Evolutionary conservation across 225 moss, liverwort and hornwort genomes (phyloP).

Genomic region (Straminergon stramineum): DNA sequence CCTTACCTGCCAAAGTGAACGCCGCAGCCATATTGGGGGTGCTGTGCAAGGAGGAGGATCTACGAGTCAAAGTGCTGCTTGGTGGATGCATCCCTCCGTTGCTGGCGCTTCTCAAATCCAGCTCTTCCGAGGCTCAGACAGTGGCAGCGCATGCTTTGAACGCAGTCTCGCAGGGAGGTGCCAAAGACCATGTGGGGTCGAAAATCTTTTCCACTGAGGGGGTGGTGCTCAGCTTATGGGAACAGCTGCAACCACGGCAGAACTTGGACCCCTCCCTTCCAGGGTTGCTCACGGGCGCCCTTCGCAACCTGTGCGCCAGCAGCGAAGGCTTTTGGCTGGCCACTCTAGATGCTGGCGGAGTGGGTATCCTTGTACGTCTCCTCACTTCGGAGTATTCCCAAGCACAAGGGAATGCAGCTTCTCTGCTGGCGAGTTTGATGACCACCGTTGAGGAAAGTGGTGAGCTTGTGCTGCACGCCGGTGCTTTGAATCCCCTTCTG

Average conservation of each 20-base stretch:
- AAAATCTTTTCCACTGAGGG: constrained; percentile 98
- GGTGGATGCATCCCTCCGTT: constrained; percentile 98
- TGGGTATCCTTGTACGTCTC: constrained; percentile 69
- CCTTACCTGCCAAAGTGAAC: constrained; percentile 71
- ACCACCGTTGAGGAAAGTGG: constrained; percentile 56
- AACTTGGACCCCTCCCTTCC: constrained; percentile 72
- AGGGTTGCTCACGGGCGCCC: constrained; percentile 84
- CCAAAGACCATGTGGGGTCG: constrained; percentile 91
- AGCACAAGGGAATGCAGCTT: constrained; percentile 85
- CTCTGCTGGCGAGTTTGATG: constrained; percentile 86
- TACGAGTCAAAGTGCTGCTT: constrained; percentile 87
- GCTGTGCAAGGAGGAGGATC: constrained; percentile 87
- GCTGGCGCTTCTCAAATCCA: constrained; percentile 68
- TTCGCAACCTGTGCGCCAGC: constrained; percentile 84
- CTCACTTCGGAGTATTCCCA: constrained; percentile 49
- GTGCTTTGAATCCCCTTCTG: constrained; percentile 74
- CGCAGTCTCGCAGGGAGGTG: constrained; percentile 91
- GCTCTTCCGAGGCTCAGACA: constrained; percentile 78
- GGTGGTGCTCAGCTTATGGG: constrained; percentile 88
- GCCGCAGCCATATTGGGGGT: constrained; percentile 80
- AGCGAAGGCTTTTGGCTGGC: constrained; percentile 97
- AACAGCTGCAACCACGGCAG: constrained; percentile 67
- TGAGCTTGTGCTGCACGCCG: constrained; percentile 57
- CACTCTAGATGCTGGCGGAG: constrained; percentile 83
- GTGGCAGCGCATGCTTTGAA: constrained; percentile 86